Conservation (phyloP, 805 yeast genomes). For the Monosporozyma unispora region DNA sequence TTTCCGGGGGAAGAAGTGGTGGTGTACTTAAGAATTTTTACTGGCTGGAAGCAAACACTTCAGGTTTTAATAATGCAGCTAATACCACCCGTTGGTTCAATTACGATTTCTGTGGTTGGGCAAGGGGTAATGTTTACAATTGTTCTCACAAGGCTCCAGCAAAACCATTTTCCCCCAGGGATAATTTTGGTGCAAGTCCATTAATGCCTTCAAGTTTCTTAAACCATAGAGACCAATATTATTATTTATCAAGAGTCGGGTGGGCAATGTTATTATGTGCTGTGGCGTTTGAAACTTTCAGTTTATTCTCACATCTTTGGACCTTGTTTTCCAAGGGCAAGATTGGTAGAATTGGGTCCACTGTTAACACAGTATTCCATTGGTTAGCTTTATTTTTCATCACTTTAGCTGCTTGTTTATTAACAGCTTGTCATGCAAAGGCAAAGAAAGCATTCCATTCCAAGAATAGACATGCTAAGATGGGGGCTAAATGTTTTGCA, state of each 20-base stretch:
- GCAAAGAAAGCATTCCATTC: constrained; percentile 42
- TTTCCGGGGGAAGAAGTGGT: constrained; percentile 51
- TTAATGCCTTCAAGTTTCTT: constrained; percentile 49
- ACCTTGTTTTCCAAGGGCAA: constrained; percentile 13
- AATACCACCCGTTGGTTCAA: constrained; percentile 66
- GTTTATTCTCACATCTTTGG: constrained; percentile 34
- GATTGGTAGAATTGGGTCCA: constrained; percentile 11
- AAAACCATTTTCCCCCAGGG: constrained; percentile 75
- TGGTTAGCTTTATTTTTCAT: constrained; percentile 39
- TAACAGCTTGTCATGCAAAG: constrained; percentile 47
- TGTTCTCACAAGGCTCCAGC: constrained; percentile 59
- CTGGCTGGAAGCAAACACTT: constrained; percentile 74
- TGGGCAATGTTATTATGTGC: constrained; percentile 57
- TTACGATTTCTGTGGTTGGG: constrained; percentile 51
- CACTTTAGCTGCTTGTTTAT: constrained; percentile 37
- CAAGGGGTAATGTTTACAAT: constrained; percentile 36
- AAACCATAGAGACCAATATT: constrained; percentile 43
- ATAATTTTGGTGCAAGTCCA: constrained; percentile 50
- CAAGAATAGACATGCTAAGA: constrained; percentile 33
- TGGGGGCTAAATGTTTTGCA: constrained; percentile 47
- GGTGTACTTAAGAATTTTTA: constrained; percentile 58
- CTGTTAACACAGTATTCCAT: constrained; percentile 13
- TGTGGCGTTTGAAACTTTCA: constrained; percentile 42
- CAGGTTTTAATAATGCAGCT: constrained; percentile 37
- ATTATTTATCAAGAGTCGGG: constrained; percentile 58